Percentiles rank a stretch among this genome's conserved stretches.
Evolutionary conservation across 495 filamentous ascomycete species (phyloP).

Genomic region (Penicillium steckii): DNA sequence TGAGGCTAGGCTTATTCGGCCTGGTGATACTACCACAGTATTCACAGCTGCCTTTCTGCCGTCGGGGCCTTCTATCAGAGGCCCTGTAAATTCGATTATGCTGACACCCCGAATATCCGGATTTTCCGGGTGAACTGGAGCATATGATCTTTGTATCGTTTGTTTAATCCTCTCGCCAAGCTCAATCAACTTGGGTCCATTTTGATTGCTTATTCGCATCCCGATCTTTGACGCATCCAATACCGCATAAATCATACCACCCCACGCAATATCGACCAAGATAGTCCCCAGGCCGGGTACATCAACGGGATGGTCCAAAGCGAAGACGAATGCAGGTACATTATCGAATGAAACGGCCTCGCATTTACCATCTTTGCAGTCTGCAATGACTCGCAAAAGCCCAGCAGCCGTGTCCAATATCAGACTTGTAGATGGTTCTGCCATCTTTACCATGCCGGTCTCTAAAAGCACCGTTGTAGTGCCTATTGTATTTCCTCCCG

Average conservation of each 20-base stretch:
- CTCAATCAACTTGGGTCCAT: conserved; percentile 14
- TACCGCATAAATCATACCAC: conserved; percentile 25
- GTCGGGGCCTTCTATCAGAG: neutral
- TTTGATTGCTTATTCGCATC: conserved; percentile 5
- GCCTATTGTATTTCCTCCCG: conserved; percentile 16
- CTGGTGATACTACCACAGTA: conserved; percentile 23
- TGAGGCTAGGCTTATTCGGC: too few species aligned
- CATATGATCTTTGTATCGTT: conserved; percentile 1
- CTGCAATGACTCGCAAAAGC: conserved; percentile 13
- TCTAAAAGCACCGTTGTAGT: conserved; percentile 23
- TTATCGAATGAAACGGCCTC: conserved; percentile 20
- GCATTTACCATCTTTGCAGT: conserved; percentile 22
- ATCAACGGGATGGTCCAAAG: conserved; percentile 14
- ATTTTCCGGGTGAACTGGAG: neutral
- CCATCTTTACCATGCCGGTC: conserved; percentile 20
- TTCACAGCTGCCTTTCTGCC: neutral
- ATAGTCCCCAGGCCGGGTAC: conserved; percentile 19
- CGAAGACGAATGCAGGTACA: conserved; percentile 21
- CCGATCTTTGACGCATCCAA: conserved; percentile 17
- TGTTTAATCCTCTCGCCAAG: conserved; percentile 19
- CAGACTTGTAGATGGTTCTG: conserved; percentile 14
- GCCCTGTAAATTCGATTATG: neutral
- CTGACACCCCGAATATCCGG: neutral
- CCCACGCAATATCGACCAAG: conserved; percentile 22
- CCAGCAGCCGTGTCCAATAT: conserved; percentile 19